Evolutionary conservation across 1,284 basidiomycete genomes (phyloP).

Genomic region (Abortiporus biennis): DNA sequence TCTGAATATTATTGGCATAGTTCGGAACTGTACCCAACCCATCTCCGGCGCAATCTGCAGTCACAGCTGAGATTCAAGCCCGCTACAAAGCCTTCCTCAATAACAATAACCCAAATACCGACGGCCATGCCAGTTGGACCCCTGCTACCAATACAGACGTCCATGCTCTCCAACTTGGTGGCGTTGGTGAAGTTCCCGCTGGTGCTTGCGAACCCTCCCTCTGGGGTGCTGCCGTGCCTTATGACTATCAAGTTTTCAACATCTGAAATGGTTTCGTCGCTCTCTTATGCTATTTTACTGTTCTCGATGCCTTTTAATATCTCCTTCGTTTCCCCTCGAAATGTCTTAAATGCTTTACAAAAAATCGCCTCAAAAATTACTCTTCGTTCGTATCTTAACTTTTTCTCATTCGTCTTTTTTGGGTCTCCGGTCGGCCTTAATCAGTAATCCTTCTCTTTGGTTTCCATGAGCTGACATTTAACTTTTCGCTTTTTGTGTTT

Average conservation of each 20-base stretch:
- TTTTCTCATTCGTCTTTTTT: too few species aligned
- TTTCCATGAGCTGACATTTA: too few species aligned
- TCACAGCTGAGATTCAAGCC: conserved; percentile 60
- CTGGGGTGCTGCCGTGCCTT: conserved; percentile 58
- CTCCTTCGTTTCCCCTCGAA: too few species aligned
- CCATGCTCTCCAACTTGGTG: conserved; percentile 51
- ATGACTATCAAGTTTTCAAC: conserved; percentile 64
- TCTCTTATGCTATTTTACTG: too few species aligned
- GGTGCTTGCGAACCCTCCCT: conserved; percentile 58
- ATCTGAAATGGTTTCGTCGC: conserved; percentile 28
- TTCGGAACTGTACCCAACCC: conserved; percentile 64
- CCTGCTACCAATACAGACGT: conserved; percentile 43
- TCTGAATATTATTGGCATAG: conserved; percentile 22
- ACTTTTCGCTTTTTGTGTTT: too few species aligned
- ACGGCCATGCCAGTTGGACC: conserved; percentile 39
- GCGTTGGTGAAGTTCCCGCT: conserved; percentile 38
- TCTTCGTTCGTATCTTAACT: too few species aligned
- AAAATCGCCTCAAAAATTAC: too few species aligned
- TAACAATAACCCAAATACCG: conserved; percentile 53
- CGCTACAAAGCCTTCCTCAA: conserved; percentile 63
- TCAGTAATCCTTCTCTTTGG: too few species aligned
- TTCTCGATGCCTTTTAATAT: too few species aligned
- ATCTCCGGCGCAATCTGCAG: conserved; percentile 45
- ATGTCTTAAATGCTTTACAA: too few species aligned
- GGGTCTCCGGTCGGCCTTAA: too few species aligned